Conservation (phyloP, 768 basidiomycete species). For the Termitomyces sp. region DNA sequence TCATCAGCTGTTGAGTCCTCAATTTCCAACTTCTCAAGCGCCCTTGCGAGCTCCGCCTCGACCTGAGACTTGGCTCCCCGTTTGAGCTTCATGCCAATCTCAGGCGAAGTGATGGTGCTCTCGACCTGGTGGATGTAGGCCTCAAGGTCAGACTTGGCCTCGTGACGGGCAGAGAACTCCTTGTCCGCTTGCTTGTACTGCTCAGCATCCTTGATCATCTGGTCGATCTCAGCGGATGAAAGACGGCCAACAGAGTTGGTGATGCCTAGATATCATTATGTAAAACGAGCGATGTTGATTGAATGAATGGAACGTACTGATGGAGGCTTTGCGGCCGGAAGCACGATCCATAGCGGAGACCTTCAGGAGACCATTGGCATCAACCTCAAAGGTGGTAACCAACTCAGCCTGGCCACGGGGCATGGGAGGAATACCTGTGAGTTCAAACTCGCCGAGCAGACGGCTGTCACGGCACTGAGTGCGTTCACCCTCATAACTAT, state of each 20-base stretch:
- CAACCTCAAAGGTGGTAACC: slow-evolving; percentile 98
- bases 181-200: slow-evolving; percentile 95
- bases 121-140: slow-evolving; percentile 97
- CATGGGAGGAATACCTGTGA: slow-evolving; percentile 98
- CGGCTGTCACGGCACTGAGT: slow-evolving; percentile 99
- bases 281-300: neutral
- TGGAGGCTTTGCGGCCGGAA: slow-evolving; percentile 98
- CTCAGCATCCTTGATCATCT: slow-evolving; percentile 99
- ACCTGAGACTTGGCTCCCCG: slow-evolving; percentile 92
- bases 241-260: slow-evolving; percentile 99
- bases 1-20: slow-evolving; percentile 93
- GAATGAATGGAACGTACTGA: slow-evolving; percentile 51
- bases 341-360: slow-evolving; percentile 98
- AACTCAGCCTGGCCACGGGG: slow-evolving; percentile 99
- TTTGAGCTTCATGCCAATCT: slow-evolving; percentile 98
- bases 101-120: slow-evolving; percentile 91
- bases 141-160: slow-evolving; percentile 97
- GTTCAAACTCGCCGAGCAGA: slow-evolving; percentile 98
- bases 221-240: slow-evolving; percentile 95
- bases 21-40: slow-evolving; percentile 97
- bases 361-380: slow-evolving; percentile 98
- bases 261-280: slow-evolving; percentile 51
- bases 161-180: slow-evolving; percentile 97
- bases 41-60: slow-evolving; percentile 96
- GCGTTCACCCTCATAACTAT: slow-evolving; percentile 96